Percentiles rank a stretch among this genome's conserved stretches.
These are phyloP conservation scores for Venturia nashicola DNA, from an alignment of 2,329 filamentous ascomycete genomes.

Conservation along the genomic window DNA sequence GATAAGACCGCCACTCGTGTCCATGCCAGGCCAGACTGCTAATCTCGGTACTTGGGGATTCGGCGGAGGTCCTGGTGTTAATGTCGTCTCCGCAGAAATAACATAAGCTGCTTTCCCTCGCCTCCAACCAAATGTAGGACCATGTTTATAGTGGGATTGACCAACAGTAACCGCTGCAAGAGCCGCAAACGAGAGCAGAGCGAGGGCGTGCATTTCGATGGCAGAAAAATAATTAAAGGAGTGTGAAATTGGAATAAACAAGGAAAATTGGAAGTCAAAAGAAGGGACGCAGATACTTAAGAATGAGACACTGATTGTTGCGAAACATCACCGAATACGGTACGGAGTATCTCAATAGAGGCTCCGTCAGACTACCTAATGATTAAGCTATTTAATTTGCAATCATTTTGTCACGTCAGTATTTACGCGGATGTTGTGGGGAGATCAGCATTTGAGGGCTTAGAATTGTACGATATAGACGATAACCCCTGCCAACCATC, in stretches of 20 bases:
- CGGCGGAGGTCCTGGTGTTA: neutral
- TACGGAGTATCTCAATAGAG: neutral
- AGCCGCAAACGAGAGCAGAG: neutral
- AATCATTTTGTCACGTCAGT: neutral
- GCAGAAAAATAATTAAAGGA: neutral
- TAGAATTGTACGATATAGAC: neutral
- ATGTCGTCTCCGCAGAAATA: conserved; percentile 5
- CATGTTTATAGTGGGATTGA: conserved; percentile 1
- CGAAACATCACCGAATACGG: neutral
- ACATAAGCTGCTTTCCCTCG: neutral
- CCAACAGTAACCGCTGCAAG: neutral
- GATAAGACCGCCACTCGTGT: conserved; percentile 4
- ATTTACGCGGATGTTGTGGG: neutral
- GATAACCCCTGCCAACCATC: no score
- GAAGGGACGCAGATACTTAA: no score
- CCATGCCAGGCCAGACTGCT: conserved; percentile 9
- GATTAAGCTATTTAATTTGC: neutral
- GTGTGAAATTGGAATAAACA: neutral
- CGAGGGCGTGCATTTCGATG: neutral
- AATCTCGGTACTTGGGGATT: neutral
- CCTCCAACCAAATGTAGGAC: neutral
- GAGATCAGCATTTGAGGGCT: neutral
- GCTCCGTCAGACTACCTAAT: neutral
- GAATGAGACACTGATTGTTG: no score
- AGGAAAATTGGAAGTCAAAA: no score